A percentile compares a stretch with the other conserved stretches of the same genome.
Conservation (phyloP, 176 grass and related monocot species). For the Avena insularis region DNA sequence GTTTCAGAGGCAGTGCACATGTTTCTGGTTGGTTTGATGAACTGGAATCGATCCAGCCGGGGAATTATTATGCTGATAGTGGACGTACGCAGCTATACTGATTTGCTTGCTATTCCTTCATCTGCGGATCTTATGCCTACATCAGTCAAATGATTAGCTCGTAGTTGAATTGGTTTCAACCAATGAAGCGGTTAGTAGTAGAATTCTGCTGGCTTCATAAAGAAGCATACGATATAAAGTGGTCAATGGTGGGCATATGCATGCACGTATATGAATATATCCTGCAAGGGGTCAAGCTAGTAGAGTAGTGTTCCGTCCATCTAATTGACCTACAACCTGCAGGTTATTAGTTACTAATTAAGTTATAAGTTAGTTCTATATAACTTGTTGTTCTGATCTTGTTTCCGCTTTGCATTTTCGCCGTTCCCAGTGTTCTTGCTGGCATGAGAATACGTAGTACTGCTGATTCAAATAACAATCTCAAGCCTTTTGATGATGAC, state of each 20-base stretch:
- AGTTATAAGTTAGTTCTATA: too few relatives aligned
- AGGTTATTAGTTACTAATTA: background rate
- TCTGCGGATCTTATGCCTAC: constrained; percentile 46
- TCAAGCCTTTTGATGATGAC: too few relatives aligned
- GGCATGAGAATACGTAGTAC: too few relatives aligned
- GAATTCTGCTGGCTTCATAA: background rate
- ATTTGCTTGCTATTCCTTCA: constrained; percentile 25
- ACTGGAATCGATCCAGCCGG: background rate
- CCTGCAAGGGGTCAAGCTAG: background rate
- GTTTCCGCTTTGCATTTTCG: too few relatives aligned
- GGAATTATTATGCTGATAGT: background rate
- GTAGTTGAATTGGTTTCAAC: constrained; percentile 6
- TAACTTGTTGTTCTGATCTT: too few relatives aligned
- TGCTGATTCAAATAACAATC: too few relatives aligned
- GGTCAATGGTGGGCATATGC: background rate
- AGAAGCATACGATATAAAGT: background rate
- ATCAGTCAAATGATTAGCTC: constrained; percentile 46
- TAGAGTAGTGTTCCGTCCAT: background rate
- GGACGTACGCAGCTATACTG: background rate
- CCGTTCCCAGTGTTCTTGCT: too few relatives aligned
- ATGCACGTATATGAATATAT: background rate
- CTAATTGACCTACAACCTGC: background rate
- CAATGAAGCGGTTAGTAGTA: background rate
- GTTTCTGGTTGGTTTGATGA: constrained; percentile 13
- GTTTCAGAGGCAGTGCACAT: background rate